Evolutionary conservation across 352 stramenopile genomes (phyloP).

Genomic region (Saprolegnia parasitica): DNA sequence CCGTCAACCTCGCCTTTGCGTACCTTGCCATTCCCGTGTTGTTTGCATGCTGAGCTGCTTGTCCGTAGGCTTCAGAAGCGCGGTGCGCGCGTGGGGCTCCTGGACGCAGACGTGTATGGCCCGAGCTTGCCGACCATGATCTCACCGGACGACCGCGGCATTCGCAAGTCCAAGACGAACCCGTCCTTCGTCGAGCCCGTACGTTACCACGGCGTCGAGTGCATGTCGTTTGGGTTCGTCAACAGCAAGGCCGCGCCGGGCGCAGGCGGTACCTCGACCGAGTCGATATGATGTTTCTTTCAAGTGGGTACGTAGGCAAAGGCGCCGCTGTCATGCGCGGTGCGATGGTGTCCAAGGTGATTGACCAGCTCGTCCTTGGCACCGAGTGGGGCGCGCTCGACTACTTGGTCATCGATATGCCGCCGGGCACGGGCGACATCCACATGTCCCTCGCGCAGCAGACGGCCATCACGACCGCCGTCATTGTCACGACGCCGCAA

Average conservation of each 20-base stretch:
- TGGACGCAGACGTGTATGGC: conserved; percentile 99
- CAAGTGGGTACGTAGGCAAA: conserved; percentile 41
- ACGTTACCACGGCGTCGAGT: conserved; percentile 84
- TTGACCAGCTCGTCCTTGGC: conserved; percentile 90
- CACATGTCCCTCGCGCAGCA: conserved; percentile 97
- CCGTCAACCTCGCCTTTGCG: conserved; percentile 97
- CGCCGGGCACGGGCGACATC: conserved; percentile 98
- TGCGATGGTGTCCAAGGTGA: conserved; percentile 97
- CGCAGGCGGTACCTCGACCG: conserved; percentile 51
- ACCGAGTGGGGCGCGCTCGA: conserved; percentile 98
- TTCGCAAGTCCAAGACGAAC: conserved; percentile 60
- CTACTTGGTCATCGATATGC: conserved; percentile 89
- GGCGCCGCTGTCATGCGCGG: conserved; percentile 93
- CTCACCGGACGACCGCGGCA: conserved; percentile 55
- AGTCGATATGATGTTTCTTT: conserved; percentile 33
- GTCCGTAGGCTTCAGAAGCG: conserved; percentile 69
- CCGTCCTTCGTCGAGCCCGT: conserved; percentile 80
- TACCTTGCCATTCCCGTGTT: too few species aligned
- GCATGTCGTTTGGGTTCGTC: conserved; percentile 92
- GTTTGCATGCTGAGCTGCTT: background rate
- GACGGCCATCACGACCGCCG: conserved; percentile 95
- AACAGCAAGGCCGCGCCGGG: conserved; percentile 79
- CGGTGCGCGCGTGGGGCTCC: conserved; percentile 93
- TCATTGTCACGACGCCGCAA: conserved; percentile 99
- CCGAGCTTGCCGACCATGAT: conserved; percentile 97